These are phyloP conservation scores for Metarhizium robertsii DNA, from an alignment of 2,329 filamentous ascomycete genomes.

Conservation along the genomic window DNA sequence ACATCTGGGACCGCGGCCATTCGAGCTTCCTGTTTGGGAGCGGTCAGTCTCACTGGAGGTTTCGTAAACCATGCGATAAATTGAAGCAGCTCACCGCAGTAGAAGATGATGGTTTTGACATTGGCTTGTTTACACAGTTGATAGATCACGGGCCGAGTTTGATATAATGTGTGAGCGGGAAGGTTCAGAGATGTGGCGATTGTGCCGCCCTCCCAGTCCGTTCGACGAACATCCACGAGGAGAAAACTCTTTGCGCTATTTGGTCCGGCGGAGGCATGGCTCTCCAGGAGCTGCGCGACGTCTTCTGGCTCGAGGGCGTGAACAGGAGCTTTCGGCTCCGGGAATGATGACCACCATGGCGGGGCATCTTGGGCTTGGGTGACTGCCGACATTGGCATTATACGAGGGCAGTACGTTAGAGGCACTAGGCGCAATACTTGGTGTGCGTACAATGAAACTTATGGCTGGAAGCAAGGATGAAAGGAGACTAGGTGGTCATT, in stretches of 20 bases:
- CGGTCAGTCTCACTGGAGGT: neutral
- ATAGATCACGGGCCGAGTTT: slow-evolving; percentile 37
- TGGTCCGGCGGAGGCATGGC: slow-evolving; percentile 18
- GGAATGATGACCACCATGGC: slow-evolving; percentile 32
- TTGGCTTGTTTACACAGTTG: slow-evolving; percentile 40
- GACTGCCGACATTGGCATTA: neutral
- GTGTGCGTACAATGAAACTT: neutral
- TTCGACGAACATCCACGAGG: slow-evolving; percentile 43
- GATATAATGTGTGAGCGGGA: slow-evolving; percentile 45
- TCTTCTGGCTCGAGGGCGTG: slow-evolving; percentile 28
- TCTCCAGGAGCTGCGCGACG: slow-evolving; percentile 31
- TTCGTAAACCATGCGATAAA: neutral
- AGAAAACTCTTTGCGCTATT: slow-evolving; percentile 27
- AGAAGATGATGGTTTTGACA: slow-evolving; percentile 41
- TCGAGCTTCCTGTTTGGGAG: slow-evolving; percentile 34
- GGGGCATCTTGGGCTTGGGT: slow-evolving; percentile 8
- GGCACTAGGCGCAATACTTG: neutral
- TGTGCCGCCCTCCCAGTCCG: slow-evolving; percentile 50
- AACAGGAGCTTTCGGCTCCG: slow-evolving; percentile 30
- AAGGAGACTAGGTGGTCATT: neutral
- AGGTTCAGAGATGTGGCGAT: slow-evolving; percentile 49
- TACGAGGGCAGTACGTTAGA: neutral
- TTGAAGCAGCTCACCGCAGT: slow-evolving; percentile 35
- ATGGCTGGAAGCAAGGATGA: neutral
- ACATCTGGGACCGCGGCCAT: slow-evolving; percentile 39